Conservation (phyloP, 345 rosid species). For the Rubroshorea leprosula region DNA sequence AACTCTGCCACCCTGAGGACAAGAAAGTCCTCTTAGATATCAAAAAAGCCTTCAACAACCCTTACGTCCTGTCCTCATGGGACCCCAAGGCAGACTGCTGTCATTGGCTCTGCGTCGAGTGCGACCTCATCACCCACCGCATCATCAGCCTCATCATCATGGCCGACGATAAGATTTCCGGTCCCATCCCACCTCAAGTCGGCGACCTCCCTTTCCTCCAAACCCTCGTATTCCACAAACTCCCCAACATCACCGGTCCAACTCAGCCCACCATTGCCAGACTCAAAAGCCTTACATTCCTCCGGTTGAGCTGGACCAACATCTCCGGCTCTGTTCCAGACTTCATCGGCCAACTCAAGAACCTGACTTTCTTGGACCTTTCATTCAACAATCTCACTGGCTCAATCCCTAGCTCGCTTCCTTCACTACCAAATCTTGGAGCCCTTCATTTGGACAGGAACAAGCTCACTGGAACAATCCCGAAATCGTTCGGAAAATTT, state of each 20-base stretch:
- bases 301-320: conserved; percentile 52
- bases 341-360: conserved; percentile 40
- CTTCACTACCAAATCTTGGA: conserved; percentile 36
- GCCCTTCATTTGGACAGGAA: conserved; percentile 58
- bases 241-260: conserved; percentile 52
- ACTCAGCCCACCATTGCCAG: conserved; percentile 48
- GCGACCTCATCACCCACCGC: conserved; percentile 54
- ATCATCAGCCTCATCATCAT: conserved; percentile 48
- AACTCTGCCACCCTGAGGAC: conserved; percentile 49
- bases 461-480: conserved; percentile 51
- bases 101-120: conserved; percentile 58
- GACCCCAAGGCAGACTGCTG: conserved; percentile 55
- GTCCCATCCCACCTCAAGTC: conserved; percentile 43
- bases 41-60: conserved; percentile 48
- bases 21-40: conserved; percentile 54
- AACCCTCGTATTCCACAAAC: conserved; percentile 39
- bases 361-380: conserved; percentile 46
- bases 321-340: conserved; percentile 48
- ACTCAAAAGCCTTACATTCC: conserved; percentile 40
- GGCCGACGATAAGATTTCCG: conserved; percentile 36
- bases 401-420: conserved; percentile 45
- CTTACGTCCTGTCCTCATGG: conserved; percentile 72
- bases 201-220: conserved; percentile 56
- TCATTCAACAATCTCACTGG: conserved; percentile 59
- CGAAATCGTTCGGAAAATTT: conserved; percentile 51